Evolutionary conservation across 345 rosid genomes (phyloP).

Genomic region (Reutealis trisperma): DNA sequence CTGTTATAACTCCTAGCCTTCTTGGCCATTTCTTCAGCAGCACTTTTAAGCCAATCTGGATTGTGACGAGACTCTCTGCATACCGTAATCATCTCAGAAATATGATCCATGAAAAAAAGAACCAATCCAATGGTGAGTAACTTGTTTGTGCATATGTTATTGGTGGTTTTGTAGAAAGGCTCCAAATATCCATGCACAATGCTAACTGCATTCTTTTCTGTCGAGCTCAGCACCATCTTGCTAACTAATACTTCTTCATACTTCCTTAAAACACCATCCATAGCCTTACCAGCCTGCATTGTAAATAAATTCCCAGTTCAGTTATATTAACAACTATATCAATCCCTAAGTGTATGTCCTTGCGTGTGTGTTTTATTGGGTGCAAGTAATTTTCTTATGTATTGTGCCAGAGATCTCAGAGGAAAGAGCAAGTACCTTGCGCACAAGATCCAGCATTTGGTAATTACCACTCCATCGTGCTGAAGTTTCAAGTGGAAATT

Average conservation of each 20-base stretch:
- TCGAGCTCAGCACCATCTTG: slow-evolving; percentile 54
- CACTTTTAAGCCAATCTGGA: slow-evolving; percentile 79
- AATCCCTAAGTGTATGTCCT: background rate
- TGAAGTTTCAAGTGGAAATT: slow-evolving; percentile 76
- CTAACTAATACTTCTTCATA: slow-evolving; percentile 57
- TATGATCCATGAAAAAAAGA: slow-evolving; percentile 95
- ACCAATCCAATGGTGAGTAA: slow-evolving; percentile 77
- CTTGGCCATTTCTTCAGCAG: slow-evolving; percentile 86
- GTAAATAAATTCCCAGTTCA: slow-evolving; percentile 15
- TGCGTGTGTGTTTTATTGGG: too few relatives aligned
- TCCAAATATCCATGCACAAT: slow-evolving; percentile 72
- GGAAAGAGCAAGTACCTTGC: slow-evolving; percentile 52
- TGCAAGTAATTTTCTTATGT: background rate
- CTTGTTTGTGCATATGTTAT: slow-evolving; percentile 70
- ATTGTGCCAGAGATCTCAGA: background rate
- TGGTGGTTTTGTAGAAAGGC: slow-evolving; percentile 79
- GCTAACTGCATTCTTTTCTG: slow-evolving; percentile 62
- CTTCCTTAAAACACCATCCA: slow-evolving; percentile 78
- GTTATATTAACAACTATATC: slow-evolving; percentile 4
- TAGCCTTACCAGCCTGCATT: slow-evolving; percentile 74
- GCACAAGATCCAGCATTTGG: slow-evolving; percentile 82
- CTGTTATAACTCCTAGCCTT: slow-evolving; percentile 69
- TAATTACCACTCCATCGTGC: slow-evolving; percentile 90
- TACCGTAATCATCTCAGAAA: slow-evolving; percentile 67
- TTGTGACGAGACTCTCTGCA: slow-evolving; percentile 71